Conservation (phyloP, 1,284 basidiomycete species). For the Abortiporus biennis region DNA sequence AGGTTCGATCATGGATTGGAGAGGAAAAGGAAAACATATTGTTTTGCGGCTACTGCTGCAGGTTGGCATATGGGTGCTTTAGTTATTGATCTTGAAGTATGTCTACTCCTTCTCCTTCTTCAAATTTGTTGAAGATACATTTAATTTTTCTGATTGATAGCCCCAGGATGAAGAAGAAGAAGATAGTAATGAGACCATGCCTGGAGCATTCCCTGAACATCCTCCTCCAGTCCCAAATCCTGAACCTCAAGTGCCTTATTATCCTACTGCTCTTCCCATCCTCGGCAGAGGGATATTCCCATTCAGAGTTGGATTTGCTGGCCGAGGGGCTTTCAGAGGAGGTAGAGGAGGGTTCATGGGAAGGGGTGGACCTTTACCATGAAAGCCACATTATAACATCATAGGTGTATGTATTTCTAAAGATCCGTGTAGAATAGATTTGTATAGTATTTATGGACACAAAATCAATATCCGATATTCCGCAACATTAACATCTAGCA, state of each 20-base stretch:
- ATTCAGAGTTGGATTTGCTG: conserved; percentile 16
- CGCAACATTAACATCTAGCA: no score
- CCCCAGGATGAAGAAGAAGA: conserved; percentile 10
- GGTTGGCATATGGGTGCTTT: conserved; percentile 89
- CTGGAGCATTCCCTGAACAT: conserved; percentile 9
- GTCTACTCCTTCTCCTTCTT: conserved; percentile 3
- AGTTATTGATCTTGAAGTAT: conserved; percentile 72
- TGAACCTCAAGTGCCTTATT: neutral
- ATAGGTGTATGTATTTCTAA: no score
- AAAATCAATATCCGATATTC: no score
- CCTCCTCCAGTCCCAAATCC: neutral
- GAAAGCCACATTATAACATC: no score
- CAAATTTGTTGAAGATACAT: neutral
- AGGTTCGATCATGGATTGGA: conserved; percentile 55
- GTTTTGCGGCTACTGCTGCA: conserved; percentile 70
- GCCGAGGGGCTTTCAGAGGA: conserved; percentile 9
- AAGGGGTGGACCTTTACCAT: no score
- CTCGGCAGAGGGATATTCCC: conserved; percentile 9
- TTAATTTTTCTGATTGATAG: neutral
- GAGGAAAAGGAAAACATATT: conserved; percentile 54
- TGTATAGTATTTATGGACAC: no score
- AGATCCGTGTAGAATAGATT: no score
- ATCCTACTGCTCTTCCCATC: neutral
- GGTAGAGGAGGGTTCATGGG: neutral
- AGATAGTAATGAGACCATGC: conserved; percentile 8